Conservation (phyloP, 2,329 filamentous ascomycete genomes). For the Ploettnerulaceae sp. region DNA sequence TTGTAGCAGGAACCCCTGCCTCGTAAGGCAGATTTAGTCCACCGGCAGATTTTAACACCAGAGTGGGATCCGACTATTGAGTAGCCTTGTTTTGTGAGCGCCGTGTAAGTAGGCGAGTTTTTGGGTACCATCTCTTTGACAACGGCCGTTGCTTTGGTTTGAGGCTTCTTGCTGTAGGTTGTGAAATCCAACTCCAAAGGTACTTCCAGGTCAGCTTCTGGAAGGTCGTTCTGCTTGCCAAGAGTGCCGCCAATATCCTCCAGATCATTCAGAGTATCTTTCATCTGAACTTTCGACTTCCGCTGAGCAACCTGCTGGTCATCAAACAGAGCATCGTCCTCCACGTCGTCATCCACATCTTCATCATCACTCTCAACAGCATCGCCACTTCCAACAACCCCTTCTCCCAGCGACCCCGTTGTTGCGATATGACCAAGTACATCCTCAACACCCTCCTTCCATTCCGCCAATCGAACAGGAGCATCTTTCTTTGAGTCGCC, state of each 20-base stretch:
- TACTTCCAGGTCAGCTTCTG: slow-evolving; percentile 33
- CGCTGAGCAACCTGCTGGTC: slow-evolving; percentile 41
- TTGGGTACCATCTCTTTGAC: slow-evolving; percentile 93
- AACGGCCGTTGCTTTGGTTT: slow-evolving; percentile 37
- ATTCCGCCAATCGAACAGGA: slow-evolving; percentile 64
- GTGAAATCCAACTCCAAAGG: slow-evolving; percentile 84
- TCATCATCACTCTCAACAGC: slow-evolving; percentile 81
- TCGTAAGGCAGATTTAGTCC: slow-evolving; percentile 94
- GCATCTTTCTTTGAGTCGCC: slow-evolving; percentile 79
- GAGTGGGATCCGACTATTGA: slow-evolving; percentile 93
- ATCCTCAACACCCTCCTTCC: slow-evolving; percentile 69
- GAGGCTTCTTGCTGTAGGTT: slow-evolving; percentile 54
- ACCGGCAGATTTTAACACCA: slow-evolving; percentile 95
- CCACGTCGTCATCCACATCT: slow-evolving; percentile 54
- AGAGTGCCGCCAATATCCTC: slow-evolving; percentile 75
- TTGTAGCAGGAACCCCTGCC: slow-evolving; percentile 97
- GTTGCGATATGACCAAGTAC: slow-evolving; percentile 59
- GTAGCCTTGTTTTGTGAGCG: slow-evolving; percentile 95
- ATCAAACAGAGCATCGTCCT: slow-evolving; percentile 48
- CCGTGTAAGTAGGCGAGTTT: slow-evolving; percentile 79
- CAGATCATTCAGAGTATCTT: slow-evolving; percentile 63
- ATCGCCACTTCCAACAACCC: slow-evolving; percentile 75
- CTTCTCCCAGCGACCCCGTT: slow-evolving; percentile 57
- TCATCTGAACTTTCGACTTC: slow-evolving; percentile 39
- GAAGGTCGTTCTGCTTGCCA: slow-evolving; percentile 35